These are phyloP conservation scores for Cutaneotrichosporon spelunceum DNA, from an alignment of 1,284 basidiomycete genomes.

Conservation along the genomic window DNA sequence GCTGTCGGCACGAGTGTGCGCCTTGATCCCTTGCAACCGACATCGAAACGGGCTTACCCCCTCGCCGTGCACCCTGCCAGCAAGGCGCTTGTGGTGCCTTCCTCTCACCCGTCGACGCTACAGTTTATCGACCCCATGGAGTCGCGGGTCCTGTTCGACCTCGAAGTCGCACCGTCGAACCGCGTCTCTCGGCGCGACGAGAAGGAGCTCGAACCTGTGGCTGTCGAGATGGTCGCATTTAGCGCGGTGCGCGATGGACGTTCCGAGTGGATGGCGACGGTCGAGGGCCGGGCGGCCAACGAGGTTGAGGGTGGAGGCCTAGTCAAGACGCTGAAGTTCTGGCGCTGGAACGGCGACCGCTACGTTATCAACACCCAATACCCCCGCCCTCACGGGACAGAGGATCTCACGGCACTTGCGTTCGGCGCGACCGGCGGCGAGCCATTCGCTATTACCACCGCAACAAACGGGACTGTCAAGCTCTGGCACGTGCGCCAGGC, in stretches of 20 bases:
- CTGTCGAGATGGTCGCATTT: constrained; percentile 69
- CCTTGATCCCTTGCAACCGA: constrained; percentile 42
- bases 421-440: constrained; percentile 55
- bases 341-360: constrained; percentile 59
- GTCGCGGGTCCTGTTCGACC: constrained; percentile 72
- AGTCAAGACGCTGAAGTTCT: constrained; percentile 83
- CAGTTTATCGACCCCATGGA: constrained; percentile 80
- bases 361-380: constrained; percentile 74
- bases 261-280: constrained; percentile 88
- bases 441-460: constrained; percentile 51
- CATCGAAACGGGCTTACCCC: constrained; percentile 35
- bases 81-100: constrained; percentile 77
- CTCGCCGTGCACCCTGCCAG: constrained; percentile 68
- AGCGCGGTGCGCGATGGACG: constrained; percentile 53
- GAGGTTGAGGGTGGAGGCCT: constrained; percentile 55
- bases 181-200: constrained; percentile 81
- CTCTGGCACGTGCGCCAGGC: constrained; percentile 51
- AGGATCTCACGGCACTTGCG: constrained; percentile 63
- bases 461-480: constrained; percentile 50
- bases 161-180: constrained; percentile 92
- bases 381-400: constrained; percentile 76
- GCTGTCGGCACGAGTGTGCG: constrained; percentile 57
- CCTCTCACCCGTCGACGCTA: constrained; percentile 89
- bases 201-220: constrained; percentile 69
- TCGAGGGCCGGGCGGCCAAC: constrained; percentile 72